These are phyloP conservation scores for Stemphylium beticola DNA, from an alignment of 2,329 filamentous ascomycete species.

Conservation along the genomic window DNA sequence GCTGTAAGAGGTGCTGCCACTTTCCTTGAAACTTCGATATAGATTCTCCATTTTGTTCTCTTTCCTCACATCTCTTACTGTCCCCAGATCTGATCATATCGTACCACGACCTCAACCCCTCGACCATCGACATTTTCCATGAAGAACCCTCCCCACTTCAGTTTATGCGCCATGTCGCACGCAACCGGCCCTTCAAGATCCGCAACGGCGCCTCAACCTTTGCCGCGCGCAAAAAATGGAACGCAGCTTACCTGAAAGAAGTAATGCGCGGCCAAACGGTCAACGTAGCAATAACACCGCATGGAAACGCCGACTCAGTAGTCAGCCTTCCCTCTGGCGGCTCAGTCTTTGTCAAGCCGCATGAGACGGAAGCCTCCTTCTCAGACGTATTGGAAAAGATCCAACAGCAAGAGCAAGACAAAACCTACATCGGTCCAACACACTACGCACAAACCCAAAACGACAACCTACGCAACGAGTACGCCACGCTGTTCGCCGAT, in stretches of 20 bases:
- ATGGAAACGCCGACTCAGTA: conserved; percentile 67
- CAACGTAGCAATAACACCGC: conserved; percentile 79
- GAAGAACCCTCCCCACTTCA: conserved; percentile 75
- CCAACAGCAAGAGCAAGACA: conserved; percentile 59
- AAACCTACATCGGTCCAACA: conserved; percentile 13
- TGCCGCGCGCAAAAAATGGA: conserved; percentile 69
- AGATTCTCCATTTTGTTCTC: background rate
- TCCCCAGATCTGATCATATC: conserved; percentile 62
- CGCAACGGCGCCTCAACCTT: conserved; percentile 67
- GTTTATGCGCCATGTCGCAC: conserved; percentile 78
- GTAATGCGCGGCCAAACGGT: conserved; percentile 64
- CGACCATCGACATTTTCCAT: conserved; percentile 64
- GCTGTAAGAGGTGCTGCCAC: conserved; percentile 47
- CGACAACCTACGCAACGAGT: conserved; percentile 80
- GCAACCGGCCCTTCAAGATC: conserved; percentile 77
- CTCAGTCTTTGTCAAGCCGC: conserved; percentile 70
- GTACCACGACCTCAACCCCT: conserved; percentile 76
- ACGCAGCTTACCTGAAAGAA: conserved; percentile 62
- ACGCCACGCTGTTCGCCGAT: conserved; percentile 66
- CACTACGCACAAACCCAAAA: conserved; percentile 81
- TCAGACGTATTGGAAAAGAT: conserved; percentile 67
- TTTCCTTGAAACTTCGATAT: conserved; percentile 3
- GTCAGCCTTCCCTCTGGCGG: conserved; percentile 65
- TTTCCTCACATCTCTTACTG: background rate
- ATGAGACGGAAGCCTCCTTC: conserved; percentile 70